phyloP scores from a whole-genome alignment of 108 stramenopile genomes.

The Skeletonema potamos region DNA sequence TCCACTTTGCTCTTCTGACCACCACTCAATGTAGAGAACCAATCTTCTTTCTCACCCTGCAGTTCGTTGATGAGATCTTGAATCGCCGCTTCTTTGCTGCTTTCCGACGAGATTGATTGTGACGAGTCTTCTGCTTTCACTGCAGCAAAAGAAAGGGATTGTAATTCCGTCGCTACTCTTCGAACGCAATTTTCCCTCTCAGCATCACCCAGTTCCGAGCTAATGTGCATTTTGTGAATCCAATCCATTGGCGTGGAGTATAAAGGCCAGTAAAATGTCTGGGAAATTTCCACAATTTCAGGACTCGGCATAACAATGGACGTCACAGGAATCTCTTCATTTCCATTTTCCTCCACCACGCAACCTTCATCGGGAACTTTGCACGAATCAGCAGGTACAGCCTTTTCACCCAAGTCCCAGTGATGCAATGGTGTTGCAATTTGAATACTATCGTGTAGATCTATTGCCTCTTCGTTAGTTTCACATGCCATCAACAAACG shows the following conservation, averaged over 20 bases:
- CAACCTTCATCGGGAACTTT: slow-evolving; percentile 47
- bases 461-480: slow-evolving; percentile 72
- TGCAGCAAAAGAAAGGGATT: slow-evolving; percentile 72
- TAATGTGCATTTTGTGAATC: slow-evolving; percentile 70
- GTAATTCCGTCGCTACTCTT: slow-evolving; percentile 61
- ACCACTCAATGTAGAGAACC: slow-evolving; percentile 85
- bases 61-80: slow-evolving; percentile 59
- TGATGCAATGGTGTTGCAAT: slow-evolving; percentile 60
- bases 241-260: slow-evolving; percentile 84
- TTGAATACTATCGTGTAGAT: slow-evolving; percentile 71
- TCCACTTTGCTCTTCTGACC: slow-evolving; percentile 90
- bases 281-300: slow-evolving; percentile 82
- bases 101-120: slow-evolving; percentile 23
- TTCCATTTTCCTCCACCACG: slow-evolving; percentile 38
- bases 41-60: slow-evolving; percentile 82
- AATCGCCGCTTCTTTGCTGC: slow-evolving; percentile 18
- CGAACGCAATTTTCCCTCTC: slow-evolving; percentile 34
- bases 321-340: slow-evolving; percentile 47
- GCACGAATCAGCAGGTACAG: slow-evolving; percentile 50
- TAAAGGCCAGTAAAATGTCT: slow-evolving; percentile 87
- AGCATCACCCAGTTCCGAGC: slow-evolving; percentile 33
- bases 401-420: slow-evolving; percentile 49
- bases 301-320: slow-evolving; percentile 84
- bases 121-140: slow-evolving; percentile 20
- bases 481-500: slow-evolving; percentile 80